Conservation (phyloP, 257 asterid genomes). For the Solanum tarijense region DNA sequence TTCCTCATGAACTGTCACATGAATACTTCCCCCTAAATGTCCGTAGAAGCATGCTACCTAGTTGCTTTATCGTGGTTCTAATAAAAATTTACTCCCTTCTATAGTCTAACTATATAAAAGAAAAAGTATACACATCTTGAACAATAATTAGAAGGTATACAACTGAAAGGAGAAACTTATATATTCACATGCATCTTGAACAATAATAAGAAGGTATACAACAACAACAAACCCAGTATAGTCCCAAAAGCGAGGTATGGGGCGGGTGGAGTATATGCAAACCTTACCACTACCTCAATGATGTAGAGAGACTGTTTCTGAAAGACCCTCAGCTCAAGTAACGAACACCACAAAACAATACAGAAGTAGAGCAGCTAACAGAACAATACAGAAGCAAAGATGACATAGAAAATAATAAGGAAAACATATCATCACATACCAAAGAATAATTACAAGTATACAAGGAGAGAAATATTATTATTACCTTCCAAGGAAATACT, state of each 20-base stretch:
- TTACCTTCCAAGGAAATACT: conserved; percentile 70
- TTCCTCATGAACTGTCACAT: neutral
- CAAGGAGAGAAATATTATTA: neutral
- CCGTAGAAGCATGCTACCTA: neutral
- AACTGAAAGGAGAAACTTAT: neutral
- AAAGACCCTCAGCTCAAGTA: neutral
- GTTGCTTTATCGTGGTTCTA: neutral
- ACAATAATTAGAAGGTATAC: neutral
- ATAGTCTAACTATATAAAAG: neutral
- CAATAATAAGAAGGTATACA: neutral
- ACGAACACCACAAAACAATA: neutral
- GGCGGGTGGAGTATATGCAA: too few species aligned
- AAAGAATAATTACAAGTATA: neutral
- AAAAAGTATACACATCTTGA: neutral
- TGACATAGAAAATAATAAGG: neutral
- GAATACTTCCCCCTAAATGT: neutral
- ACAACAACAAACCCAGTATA: too few species aligned
- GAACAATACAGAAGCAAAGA: neutral
- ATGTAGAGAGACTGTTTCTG: too few species aligned
- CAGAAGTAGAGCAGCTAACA: neutral
- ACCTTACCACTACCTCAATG: too few species aligned
- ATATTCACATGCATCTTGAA: neutral
- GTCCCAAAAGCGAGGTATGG: too few species aligned
- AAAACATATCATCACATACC: neutral
- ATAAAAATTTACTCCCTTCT: neutral